Evolutionary conservation across 805 yeast species (phyloP), one percentile per base, ranked within the genome.

Genomic region (Blastobotrys muscicola): DNA sequence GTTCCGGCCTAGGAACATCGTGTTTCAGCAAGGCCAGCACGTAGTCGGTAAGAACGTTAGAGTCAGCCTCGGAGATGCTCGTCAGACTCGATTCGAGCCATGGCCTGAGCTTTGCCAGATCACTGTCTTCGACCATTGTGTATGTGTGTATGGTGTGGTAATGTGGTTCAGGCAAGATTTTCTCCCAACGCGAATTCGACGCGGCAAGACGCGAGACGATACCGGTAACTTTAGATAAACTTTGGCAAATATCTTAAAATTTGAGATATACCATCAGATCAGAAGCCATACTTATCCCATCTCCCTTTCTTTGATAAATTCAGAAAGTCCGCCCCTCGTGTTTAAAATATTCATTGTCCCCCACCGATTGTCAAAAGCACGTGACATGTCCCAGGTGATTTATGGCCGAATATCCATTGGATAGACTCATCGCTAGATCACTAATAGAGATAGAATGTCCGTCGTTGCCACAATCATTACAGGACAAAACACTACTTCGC

Each of bases 41-140:
- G 50, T 70, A 72, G 38, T 71, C 75, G 1, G 70, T 59, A 44
- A 72, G 52, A 20, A 69, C 70, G 9, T 60, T 64, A 3, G 69
- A 56, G 36, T 69, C 74, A 2, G 70, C 69, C 15, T 70, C 75
- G 16, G 55, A 42, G 15, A 52, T 41, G 23, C 38, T 32, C 31
- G 34, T 35, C 11, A 55, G 47, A 36, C 43, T 38, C 31, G 41
- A 35, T 12, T 41, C 41, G n/a, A 55, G 46, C 58, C 58, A 55
- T 13, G 52, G 52, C 32, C 46, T 44, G 16, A 54, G 43, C 20
- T 34, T 44, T 9, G 36, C 46, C n/a, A 48, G 33, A n/a, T 43
- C 45, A 14, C 20, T 29, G 8, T 45, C 49, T 20, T 48, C 47
- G 9, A 50, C 47, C 52, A 50, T 50, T 15, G 43, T 44, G 20